A percentile compares a stretch with the other conserved stretches of the same genome.
These are phyloP conservation scores for Funneliformis caledonium DNA, from an alignment of 371 early-diverging fungal genomes.

Conservation along the genomic window DNA sequence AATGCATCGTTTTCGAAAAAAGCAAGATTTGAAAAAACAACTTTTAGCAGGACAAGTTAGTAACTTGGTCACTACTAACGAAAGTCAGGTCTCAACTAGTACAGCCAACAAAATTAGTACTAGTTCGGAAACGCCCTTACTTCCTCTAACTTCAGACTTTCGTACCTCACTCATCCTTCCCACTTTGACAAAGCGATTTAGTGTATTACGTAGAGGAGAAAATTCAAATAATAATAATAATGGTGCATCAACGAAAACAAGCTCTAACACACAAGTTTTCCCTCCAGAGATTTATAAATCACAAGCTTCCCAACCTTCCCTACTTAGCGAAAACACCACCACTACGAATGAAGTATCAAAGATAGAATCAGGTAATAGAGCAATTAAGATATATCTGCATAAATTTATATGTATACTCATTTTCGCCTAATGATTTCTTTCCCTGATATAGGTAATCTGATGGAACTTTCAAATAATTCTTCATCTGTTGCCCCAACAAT, in stretches of 20 bases:
- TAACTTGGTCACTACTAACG: neutral
- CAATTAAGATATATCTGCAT: neutral
- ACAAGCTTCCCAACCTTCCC: neutral
- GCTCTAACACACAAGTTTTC: neutral
- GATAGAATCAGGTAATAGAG: neutral
- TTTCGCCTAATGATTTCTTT: neutral
- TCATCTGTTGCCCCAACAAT: neutral
- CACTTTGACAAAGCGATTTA: slow-evolving; percentile 32
- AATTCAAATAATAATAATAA: neutral
- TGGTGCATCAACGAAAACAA: neutral
- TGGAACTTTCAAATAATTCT: neutral
- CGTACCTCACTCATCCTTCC: slow-evolving; percentile 39
- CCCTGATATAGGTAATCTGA: neutral
- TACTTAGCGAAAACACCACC: neutral
- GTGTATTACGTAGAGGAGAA: slow-evolving; percentile 33
- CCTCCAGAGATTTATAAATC: neutral
- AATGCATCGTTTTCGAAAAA: slow-evolving; percentile 34
- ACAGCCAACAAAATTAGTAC: neutral
- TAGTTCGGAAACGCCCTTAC: neutral
- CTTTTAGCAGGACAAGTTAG: neutral
- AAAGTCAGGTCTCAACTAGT: neutral
- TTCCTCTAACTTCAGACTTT: slow-evolving; percentile 3
- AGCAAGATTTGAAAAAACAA: slow-evolving; percentile 36
- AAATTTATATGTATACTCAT: too few relatives aligned
- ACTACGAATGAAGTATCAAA: neutral